Evolutionary conservation across 371 early-diverging fungal genomes (phyloP), one percentile per base, ranked within the genome.

Genomic region (Mucor plumbeus): DNA sequence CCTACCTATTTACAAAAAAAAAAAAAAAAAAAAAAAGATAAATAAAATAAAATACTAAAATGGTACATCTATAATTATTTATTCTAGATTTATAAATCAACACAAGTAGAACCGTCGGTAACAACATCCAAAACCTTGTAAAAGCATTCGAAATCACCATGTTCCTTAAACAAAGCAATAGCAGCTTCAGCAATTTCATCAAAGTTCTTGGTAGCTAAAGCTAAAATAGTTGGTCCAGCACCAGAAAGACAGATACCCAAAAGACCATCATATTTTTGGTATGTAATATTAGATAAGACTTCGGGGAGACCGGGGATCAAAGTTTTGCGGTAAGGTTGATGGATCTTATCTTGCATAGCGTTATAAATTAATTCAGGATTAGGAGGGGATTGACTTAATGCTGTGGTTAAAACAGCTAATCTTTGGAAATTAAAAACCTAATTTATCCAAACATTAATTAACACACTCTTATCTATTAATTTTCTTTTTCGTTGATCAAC

Each of bases 191-290:
- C 95, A 66, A 95, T 94, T 34, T 78, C 70, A 59, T 91, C 92
- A 82, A 89, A 92, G 74, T 94, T 89, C 64, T 86, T 78, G 7
- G 87, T 86, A 5, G 92, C 93, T 69, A 98, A 79, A 15, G 93
- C 94, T 56, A 98, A 83, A 48, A 97, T 92, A 17, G 97, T 96
- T 13, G 99, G 99, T 3, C 99, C 99, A 10, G 99, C 98, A 43
- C 99, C 99, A 64, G 93, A 92, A 59, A 98, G 78, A 73, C 96
- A 97, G 35, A 95, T 88, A 35, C 99, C 99, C 8, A 97, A 82
- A 15, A 97, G 78, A 7, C 97, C 98, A 3, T 94, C 94, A 26
- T 86, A 76, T 39, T 84, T 87, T 63, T 82, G 82, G 6, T 93
- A 93, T 13, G 90, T 92, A 68, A 97, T 82, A 9, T 79, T 77